A percentile compares a stretch with the other conserved stretches of the same genome.
These are phyloP conservation scores for Solanum medicagineum DNA, from an alignment of 257 asterid species.

Conservation along the genomic window DNA sequence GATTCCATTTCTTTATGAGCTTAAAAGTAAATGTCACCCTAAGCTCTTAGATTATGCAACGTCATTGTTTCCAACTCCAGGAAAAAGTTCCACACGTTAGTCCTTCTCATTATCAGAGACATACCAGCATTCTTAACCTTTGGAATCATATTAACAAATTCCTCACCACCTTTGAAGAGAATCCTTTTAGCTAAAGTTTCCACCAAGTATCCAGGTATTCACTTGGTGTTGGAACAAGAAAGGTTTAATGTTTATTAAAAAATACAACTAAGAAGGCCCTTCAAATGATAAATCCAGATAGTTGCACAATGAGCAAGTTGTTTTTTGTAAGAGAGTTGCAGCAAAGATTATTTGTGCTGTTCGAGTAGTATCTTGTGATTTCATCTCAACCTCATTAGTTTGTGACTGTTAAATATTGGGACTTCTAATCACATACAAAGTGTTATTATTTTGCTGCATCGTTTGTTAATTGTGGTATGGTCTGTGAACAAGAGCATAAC, in stretches of 20 bases:
- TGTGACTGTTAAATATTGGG: background rate
- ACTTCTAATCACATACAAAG: background rate
- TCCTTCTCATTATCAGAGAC: background rate
- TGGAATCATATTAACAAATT: background rate
- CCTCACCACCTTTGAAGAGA: background rate
- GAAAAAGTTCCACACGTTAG: background rate
- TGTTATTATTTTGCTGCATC: background rate
- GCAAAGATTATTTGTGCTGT: background rate
- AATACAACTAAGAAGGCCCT: background rate
- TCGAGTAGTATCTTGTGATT: background rate
- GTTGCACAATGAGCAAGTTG: background rate
- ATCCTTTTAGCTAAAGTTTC: background rate
- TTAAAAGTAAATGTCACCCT: background rate
- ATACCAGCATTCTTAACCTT: background rate
- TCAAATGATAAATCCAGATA: background rate
- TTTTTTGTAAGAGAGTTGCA: background rate
- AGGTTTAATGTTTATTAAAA: background rate
- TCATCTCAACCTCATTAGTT: background rate
- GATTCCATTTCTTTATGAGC: background rate
- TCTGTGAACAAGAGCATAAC: background rate
- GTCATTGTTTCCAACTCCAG: background rate
- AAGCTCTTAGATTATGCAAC: background rate
- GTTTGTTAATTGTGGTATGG: background rate
- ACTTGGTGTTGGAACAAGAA: background rate
- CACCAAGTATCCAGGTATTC: background rate